A percentile compares a stretch with the other conserved stretches of the same genome.
These are phyloP conservation scores for Amanita polypyramis DNA, from an alignment of 768 basidiomycete genomes.

Conservation along the genomic window DNA sequence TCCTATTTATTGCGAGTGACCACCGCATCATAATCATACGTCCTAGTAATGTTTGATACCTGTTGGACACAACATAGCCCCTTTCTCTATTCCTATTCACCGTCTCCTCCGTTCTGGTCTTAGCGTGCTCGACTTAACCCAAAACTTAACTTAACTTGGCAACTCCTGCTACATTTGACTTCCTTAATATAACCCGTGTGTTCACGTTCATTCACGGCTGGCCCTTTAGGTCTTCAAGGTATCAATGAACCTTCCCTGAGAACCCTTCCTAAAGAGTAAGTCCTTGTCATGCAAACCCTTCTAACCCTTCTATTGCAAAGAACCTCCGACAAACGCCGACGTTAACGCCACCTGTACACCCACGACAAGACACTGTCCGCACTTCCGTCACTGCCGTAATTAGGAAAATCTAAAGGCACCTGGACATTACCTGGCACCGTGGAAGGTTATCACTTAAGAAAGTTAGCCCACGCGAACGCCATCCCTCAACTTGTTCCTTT, in stretches of 20 bases:
- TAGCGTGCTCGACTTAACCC: neutral
- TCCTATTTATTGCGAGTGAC: neutral
- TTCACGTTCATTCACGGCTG: neutral
- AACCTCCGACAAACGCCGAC: slow-evolving; percentile 5
- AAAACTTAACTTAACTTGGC: neutral
- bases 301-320: neutral
- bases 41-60: neutral
- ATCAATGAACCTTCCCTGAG: neutral
- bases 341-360: slow-evolving; percentile 1
- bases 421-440: neutral
- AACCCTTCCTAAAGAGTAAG: neutral
- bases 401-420: neutral
- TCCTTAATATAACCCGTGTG: neutral
- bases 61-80: neutral
- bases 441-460: neutral
- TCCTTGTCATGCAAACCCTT: neutral
- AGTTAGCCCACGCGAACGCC: neutral
- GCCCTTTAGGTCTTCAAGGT: neutral
- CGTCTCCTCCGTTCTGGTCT: neutral
- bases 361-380: slow-evolving; percentile 1
- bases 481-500: neutral
- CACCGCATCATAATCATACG: neutral
- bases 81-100: neutral
- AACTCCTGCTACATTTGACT: neutral
- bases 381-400: slow-evolving; percentile 6